Evolutionary conservation across 768 basidiomycete genomes (phyloP), one percentile per base, ranked within the genome.

Genomic region (Mycena galericulata): DNA sequence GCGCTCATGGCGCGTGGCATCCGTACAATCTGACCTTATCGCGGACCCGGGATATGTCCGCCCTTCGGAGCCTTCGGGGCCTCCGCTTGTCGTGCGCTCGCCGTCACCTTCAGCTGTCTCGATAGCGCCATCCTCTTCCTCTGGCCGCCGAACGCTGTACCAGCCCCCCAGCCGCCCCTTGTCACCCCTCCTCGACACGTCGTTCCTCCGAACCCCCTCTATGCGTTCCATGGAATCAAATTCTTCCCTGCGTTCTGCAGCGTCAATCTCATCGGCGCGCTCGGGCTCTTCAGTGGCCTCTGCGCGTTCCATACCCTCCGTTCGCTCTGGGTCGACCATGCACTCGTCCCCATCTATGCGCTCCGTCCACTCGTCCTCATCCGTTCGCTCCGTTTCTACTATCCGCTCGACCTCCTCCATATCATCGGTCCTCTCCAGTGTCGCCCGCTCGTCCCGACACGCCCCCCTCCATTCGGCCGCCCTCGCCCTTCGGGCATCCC

Each of bases 391-490:
- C 54, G 65, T 29, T 18, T 62, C 59, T 20, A 30, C 61, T 0
- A 12, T 9, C 1, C 29, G 15, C n/a, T 63, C 62, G 22, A 18
- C 24, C 26, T 18, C 60, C 20, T 62, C 60, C 27, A 5, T 30
- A 9, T 14, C 62, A n/a, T 22, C 24, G 5, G 34, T 67, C 36
- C 18, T 72, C 32, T 56, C 59, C 2, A 40, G 54, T 38, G 63
- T 72, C 40, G 40, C 63, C 27, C 62, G 46, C 34, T 27, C 70
- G 0, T 50, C 67, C 10, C 67, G 70, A 11, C 70, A 72, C 36
- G 63, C 38, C 2, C 62, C 70, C 12, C 63, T 72, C 27, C 24
- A 58, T 9, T 14, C 59, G 2, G 70, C 70, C 4, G 61, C 67
- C 12, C 36, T 27, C 8, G 41, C 59, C 14, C 66, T 72, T 2